These are phyloP conservation scores for Krasilnikovozyma curviuscula DNA, from an alignment of 768 basidiomycete genomes.

Conservation along the genomic window DNA sequence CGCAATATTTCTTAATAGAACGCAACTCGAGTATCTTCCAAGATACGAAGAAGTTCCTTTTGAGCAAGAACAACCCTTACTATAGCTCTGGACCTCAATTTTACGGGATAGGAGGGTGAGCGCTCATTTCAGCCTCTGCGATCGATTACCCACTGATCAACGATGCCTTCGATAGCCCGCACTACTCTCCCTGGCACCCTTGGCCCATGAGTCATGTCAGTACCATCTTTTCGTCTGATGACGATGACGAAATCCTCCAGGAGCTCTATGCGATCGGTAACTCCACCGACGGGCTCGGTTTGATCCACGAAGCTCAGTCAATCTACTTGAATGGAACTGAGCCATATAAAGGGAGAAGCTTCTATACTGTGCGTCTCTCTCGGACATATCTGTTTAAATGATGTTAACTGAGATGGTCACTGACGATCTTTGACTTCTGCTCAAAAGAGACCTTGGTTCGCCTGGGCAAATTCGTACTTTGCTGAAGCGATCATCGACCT, in stretches of 20 bases:
- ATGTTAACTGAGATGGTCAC: background rate
- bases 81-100: conserved; percentile 44
- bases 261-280: conserved; percentile 48
- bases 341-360: conserved; percentile 58
- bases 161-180: conserved; percentile 42
- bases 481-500: conserved; percentile 64
- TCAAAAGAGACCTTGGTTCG: conserved; percentile 23
- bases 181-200: conserved; percentile 51
- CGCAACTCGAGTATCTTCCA: no score
- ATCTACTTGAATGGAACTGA: conserved; percentile 44
- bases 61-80: no score
- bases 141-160: background rate
- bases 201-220: conserved; percentile 72
- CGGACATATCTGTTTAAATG: background rate
- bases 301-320: conserved; percentile 58
- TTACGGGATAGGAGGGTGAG: conserved; percentile 45
- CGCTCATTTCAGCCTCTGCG: background rate
- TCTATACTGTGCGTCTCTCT: background rate
- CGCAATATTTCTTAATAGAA: no score
- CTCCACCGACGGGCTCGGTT: conserved; percentile 52
- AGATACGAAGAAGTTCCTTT: no score
- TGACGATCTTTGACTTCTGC: background rate
- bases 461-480: conserved; percentile 34
- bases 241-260: conserved; percentile 46
- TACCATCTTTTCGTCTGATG: conserved; percentile 51